A percentile compares a stretch with the other conserved stretches of the same genome.
Conservation (phyloP, 2,329 filamentous ascomycete genomes). For the Aspergillus oerlinghausenensis region DNA sequence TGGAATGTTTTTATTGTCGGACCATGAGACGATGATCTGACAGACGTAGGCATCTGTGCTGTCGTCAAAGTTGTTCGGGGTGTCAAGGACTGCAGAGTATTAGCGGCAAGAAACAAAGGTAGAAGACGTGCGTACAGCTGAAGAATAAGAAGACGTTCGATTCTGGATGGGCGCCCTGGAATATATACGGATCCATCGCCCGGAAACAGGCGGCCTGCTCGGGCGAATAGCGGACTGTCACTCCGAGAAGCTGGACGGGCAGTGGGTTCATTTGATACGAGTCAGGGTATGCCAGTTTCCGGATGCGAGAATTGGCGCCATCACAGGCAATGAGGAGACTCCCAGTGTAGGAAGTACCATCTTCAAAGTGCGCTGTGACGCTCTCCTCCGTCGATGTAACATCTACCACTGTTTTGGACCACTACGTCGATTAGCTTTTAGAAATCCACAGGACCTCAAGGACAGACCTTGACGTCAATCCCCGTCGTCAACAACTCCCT, state of each 20-base stretch:
- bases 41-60: conserved; percentile 39
- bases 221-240: conserved; percentile 39
- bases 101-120: neutral
- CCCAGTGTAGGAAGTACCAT: conserved; percentile 41
- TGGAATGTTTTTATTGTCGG: conserved; percentile 30
- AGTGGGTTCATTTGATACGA: conserved; percentile 35
- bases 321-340: conserved; percentile 50
- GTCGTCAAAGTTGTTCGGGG: conserved; percentile 40
- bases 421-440: conserved; percentile 22
- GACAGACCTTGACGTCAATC: conserved; percentile 44
- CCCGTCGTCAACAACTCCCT: conserved; percentile 44
- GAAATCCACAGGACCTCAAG: too few relatives aligned
- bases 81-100: conserved; percentile 42
- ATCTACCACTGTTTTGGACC: conserved; percentile 32
- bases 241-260: conserved; percentile 48
- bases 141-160: conserved; percentile 52
- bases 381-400: conserved; percentile 31
- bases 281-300: conserved; percentile 28
- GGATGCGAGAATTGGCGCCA: conserved; percentile 44
- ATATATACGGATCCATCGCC: conserved; percentile 50
- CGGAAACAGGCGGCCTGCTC: conserved; percentile 42
- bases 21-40: conserved; percentile 53
- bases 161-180: conserved; percentile 51
- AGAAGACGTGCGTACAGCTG: conserved; percentile 38
- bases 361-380: conserved; percentile 46